These are phyloP conservation scores for Rhizophora mangle DNA, from an alignment of 345 rosid genomes.

Conservation along the genomic window DNA sequence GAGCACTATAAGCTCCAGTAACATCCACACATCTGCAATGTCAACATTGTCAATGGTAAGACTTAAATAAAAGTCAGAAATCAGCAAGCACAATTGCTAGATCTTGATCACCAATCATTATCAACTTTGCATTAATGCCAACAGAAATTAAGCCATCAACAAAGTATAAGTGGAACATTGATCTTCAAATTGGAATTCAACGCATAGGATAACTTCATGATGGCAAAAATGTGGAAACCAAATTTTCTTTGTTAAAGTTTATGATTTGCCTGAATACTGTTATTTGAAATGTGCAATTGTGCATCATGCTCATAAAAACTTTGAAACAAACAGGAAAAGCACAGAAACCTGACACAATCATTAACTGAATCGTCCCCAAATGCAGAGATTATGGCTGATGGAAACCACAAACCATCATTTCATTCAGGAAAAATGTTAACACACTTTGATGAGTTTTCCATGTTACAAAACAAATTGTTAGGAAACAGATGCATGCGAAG, in stretches of 20 bases:
- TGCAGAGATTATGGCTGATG: too few species aligned
- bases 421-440: too few species aligned
- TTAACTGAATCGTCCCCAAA: too few species aligned
- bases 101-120: constrained; percentile 3
- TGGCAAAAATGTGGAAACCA: background rate
- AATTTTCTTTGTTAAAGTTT: background rate
- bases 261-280: too few species aligned
- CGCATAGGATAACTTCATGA: background rate
- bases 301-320: too few species aligned
- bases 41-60: constrained; percentile 21
- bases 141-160: constrained; percentile 9
- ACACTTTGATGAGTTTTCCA: too few species aligned
- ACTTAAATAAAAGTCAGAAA: background rate
- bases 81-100: constrained; percentile 1
- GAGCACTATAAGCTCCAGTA: constrained; percentile 95
- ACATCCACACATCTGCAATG: constrained; percentile 88
- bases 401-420: too few species aligned
- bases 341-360: too few species aligned
- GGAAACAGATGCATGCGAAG: too few species aligned
- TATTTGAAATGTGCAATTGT: too few species aligned
- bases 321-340: too few species aligned
- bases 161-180: background rate
- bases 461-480: too few species aligned
- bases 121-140: background rate
- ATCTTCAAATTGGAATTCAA: background rate